phyloP scores from a whole-genome alignment of 2,329 filamentous ascomycete genomes.

The Venturia effusa region DNA sequence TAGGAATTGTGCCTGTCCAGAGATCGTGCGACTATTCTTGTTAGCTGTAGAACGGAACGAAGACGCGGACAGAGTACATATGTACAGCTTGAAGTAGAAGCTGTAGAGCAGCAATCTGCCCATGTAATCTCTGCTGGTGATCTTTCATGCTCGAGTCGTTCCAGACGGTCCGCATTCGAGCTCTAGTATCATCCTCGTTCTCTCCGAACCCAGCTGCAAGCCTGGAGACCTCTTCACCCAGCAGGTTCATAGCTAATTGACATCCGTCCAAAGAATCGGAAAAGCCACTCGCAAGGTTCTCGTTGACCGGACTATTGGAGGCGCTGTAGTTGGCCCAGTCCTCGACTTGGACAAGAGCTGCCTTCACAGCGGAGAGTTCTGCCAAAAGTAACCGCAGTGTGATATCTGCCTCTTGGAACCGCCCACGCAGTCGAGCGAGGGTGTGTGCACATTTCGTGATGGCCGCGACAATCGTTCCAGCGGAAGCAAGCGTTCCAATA shows the following conservation, averaged over 20 bases:
- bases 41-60: neutral
- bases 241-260: conserved; percentile 14
- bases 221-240: conserved; percentile 19
- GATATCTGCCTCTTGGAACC: conserved; percentile 27
- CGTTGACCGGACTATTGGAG: conserved; percentile 8
- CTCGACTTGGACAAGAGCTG: conserved; percentile 26
- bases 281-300: conserved; percentile 14
- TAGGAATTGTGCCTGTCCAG: conserved; percentile 26
- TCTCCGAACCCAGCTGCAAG: conserved; percentile 11
- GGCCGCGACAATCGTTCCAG: conserved; percentile 23
- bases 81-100: conserved; percentile 28
- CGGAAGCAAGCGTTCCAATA: conserved; percentile 25
- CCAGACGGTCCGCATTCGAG: conserved; percentile 18
- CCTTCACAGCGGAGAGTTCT: conserved; percentile 26
- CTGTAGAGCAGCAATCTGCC: conserved; percentile 28
- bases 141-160: conserved; percentile 27
- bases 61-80: conserved; percentile 20
- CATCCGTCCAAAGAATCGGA: conserved; percentile 15
- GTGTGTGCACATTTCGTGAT: conserved; percentile 24
- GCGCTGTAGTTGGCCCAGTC: conserved; percentile 22
- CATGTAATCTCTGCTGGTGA: conserved; percentile 25
- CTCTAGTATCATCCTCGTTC: neutral
- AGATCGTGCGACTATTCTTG: conserved; percentile 20
- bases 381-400: conserved; percentile 27
- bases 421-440: conserved; percentile 23